Evolutionary conservation across 78 protist species (phyloP).

Genomic region (Chrysochromulina parva): DNA sequence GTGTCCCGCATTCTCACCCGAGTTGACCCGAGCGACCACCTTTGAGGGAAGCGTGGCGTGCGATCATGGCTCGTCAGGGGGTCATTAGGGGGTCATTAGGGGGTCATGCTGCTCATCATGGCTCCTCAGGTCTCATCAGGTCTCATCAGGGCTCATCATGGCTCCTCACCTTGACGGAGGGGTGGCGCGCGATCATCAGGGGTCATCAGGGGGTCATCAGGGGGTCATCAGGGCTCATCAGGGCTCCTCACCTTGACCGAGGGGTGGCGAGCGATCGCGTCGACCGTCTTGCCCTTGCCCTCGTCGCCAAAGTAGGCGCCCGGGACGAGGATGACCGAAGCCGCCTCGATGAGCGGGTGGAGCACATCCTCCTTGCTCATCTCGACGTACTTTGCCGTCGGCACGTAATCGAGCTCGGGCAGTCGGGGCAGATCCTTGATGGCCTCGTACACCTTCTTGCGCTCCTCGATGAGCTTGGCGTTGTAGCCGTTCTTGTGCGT

Average conservation of each 20-base stretch:
- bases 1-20: slow-evolving; percentile 57
- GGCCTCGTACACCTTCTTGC: neutral
- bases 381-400: slow-evolving; percentile 29
- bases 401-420: neutral
- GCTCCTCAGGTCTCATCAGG: too few relatives aligned
- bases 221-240: too few relatives aligned
- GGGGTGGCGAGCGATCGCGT: slow-evolving; percentile 45
- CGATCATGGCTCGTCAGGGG: too few relatives aligned
- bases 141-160: too few relatives aligned
- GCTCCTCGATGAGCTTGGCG: neutral
- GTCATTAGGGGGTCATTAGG: too few relatives aligned
- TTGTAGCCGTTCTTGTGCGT: neutral
- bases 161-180: too few relatives aligned
- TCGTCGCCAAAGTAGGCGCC: slow-evolving; percentile 55
- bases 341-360: slow-evolving; percentile 24
- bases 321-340: slow-evolving; percentile 34
- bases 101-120: too few relatives aligned
- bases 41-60: too few relatives aligned
- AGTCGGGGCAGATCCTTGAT: neutral
- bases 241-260: neutral
- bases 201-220: too few relatives aligned
- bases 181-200: too few relatives aligned
- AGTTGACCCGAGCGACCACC: slow-evolving; percentile 21
- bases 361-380: slow-evolving; percentile 27
- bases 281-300: slow-evolving; percentile 54